Evolutionary conservation across 495 filamentous ascomycete species (phyloP).

Genomic region (Neurospora sp.): DNA sequence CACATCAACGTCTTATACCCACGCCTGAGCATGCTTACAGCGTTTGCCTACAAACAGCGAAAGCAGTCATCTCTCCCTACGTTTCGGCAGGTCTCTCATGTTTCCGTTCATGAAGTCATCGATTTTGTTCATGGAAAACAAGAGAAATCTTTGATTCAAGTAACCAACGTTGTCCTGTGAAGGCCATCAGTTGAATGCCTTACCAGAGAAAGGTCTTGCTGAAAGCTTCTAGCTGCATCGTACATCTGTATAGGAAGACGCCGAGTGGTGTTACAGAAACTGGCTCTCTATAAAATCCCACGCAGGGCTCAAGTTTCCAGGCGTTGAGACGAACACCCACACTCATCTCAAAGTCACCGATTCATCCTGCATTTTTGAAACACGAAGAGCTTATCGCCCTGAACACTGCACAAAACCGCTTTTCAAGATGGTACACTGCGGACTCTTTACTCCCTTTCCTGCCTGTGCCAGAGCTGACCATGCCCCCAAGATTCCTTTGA

Average conservation of each 20-base stretch:
- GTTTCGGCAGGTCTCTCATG: background rate
- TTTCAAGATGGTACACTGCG: background rate
- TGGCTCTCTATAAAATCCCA: background rate
- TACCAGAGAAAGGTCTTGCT: background rate
- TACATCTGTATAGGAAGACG: background rate
- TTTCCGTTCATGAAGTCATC: background rate
- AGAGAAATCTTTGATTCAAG: background rate
- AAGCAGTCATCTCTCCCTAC: background rate
- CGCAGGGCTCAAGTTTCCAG: background rate
- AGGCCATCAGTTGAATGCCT: background rate
- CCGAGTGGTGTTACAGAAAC: background rate
- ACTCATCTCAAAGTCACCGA: rapidly evolving
- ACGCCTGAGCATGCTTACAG: background rate
- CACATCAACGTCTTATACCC: background rate
- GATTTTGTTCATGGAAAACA: background rate
- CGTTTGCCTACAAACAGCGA: background rate
- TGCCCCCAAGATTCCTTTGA: no score
- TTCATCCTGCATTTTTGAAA: background rate
- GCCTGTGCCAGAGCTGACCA: no score
- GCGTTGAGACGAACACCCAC: background rate
- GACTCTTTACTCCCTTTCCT: background rate
- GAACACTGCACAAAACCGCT: no score
- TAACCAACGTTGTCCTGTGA: background rate
- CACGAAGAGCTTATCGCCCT: background rate
- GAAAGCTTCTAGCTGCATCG: background rate